Evolutionary conservation across 2,329 filamentous ascomycete species (phyloP).

Genomic region (Colletotrichum sp.): DNA sequence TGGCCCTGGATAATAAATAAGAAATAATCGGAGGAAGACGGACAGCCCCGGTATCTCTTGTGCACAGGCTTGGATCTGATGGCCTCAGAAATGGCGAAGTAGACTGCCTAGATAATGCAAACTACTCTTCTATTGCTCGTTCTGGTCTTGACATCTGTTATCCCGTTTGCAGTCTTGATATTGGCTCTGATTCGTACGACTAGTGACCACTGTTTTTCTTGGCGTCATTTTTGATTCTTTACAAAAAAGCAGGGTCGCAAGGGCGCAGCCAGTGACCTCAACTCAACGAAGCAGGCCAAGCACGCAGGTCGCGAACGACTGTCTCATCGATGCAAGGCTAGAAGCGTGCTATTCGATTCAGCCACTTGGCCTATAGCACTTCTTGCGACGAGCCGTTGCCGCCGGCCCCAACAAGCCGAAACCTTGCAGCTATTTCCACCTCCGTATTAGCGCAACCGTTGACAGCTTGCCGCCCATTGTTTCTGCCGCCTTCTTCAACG

Average conservation of each 20-base stretch:
- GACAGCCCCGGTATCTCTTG: not conserved
- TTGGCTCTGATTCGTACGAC: not conserved
- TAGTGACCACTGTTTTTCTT: not conserved
- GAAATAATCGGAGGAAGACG: not conserved
- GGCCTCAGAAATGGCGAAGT: not conserved
- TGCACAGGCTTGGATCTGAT: not conserved
- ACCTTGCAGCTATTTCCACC: not conserved
- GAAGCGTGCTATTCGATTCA: not conserved
- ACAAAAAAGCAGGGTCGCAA: not conserved
- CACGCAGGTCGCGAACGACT: not conserved
- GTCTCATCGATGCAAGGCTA: not conserved
- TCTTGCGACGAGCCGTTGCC: not conserved
- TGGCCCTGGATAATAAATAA: not conserved
- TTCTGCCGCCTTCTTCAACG: not conserved
- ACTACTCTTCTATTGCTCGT: not conserved
- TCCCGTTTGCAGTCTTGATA: not conserved
- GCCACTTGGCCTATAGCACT: not conserved
- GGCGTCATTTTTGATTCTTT: not conserved
- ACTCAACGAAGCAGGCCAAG: not conserved
- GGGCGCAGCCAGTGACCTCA: not conserved
- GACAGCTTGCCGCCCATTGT: not conserved
- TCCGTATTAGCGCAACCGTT: not conserved
- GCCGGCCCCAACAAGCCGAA: not conserved
- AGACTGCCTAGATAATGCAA: not conserved
- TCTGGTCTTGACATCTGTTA: not conserved